Evolutionary conservation across 306 rosid genomes (phyloP).

Genomic region (Pueraria montana): DNA sequence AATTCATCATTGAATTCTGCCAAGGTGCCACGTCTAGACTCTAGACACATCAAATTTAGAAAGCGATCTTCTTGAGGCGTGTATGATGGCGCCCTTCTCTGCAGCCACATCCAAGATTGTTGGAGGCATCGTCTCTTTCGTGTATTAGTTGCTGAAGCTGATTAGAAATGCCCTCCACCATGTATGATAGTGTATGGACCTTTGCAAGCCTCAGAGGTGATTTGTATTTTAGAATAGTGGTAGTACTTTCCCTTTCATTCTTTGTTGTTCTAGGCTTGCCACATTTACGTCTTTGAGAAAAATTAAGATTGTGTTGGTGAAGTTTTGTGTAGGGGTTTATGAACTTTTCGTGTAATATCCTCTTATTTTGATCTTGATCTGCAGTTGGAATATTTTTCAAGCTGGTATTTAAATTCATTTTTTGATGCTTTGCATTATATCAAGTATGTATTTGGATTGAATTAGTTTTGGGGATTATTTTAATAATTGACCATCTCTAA

Average conservation of each 20-base stretch:
- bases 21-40: neutral
- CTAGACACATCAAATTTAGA: too few relatives aligned
- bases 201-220: neutral
- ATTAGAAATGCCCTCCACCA: neutral
- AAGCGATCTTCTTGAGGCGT: too few relatives aligned
- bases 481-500: too few relatives aligned
- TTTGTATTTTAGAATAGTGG: neutral
- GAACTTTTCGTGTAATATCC: neutral
- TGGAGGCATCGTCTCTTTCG: neutral
- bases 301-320: neutral
- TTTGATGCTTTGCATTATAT: too few relatives aligned
- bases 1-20: conserved; percentile 4
- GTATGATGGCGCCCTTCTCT: neutral
- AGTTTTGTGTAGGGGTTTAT: neutral
- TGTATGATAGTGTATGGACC: neutral
- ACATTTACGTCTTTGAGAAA: neutral
- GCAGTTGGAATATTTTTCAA: neutral
- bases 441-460: too few relatives aligned
- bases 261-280: neutral
- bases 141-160: neutral
- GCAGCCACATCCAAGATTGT: neutral
- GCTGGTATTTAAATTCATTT: too few relatives aligned
- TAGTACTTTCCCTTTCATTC: too few relatives aligned
- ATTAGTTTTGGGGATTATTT: neutral
- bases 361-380: neutral